phyloP scores from a whole-genome alignment of 1,139 yeast species.

The Lodderomyces oxycetoniae region DNA sequence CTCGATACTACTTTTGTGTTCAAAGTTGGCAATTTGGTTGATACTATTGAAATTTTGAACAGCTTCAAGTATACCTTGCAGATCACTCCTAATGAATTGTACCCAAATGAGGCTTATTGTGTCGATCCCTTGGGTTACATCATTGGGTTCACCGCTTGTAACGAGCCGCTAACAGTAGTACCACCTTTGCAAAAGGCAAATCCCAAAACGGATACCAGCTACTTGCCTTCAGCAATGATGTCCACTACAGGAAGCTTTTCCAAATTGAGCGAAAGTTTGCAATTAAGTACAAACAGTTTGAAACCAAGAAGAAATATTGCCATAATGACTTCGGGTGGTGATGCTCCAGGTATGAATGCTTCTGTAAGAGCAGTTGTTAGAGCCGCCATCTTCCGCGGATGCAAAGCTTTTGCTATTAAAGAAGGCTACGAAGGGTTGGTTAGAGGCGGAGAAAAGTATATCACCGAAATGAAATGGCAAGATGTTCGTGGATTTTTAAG shows the following conservation, averaged over 20 bases:
- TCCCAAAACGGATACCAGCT: slow-evolving; percentile 6
- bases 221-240: slow-evolving; percentile 10
- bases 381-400: slow-evolving; percentile 65
- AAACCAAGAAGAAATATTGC: slow-evolving; percentile 47
- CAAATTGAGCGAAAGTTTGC: slow-evolving; percentile 53
- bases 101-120: slow-evolving; percentile 63
- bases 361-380: slow-evolving; percentile 76
- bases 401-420: slow-evolving; percentile 67
- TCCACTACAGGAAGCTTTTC: slow-evolving; percentile 13
- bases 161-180: slow-evolving; percentile 52
- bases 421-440: slow-evolving; percentile 81
- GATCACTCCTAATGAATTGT: slow-evolving; percentile 56
- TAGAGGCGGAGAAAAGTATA: slow-evolving; percentile 55
- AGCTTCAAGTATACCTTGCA: slow-evolving; percentile 26
- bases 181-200: slow-evolving; percentile 32
- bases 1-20: slow-evolving; percentile 39
- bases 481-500: slow-evolving; percentile 74
- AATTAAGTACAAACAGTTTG: not conserved
- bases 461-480: slow-evolving; percentile 67
- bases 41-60: slow-evolving; percentile 30
- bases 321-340: slow-evolving; percentile 86
- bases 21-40: slow-evolving; percentile 30
- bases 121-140: slow-evolving; percentile 65
- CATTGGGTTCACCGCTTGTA: slow-evolving; percentile 60
- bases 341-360: slow-evolving; percentile 84